A percentile compares a stretch with the other conserved stretches of the same genome.
Conservation (phyloP, 768 basidiomycete genomes). For the Dacryopinax primogenitus region DNA sequence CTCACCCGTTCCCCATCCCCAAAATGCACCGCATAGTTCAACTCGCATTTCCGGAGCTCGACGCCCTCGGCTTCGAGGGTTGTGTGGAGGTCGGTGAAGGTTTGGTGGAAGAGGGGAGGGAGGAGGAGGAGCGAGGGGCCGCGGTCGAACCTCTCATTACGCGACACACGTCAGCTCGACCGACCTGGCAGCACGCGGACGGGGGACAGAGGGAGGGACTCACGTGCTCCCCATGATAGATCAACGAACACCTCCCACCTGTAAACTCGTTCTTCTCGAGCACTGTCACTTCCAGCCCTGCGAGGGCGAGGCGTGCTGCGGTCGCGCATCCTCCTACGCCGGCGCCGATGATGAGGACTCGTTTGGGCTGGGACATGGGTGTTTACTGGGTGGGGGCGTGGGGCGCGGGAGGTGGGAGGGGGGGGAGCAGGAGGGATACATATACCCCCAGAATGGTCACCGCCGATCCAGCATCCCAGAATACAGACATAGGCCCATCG, state of each 20-base stretch:
- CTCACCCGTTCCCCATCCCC: slow-evolving; percentile 30
- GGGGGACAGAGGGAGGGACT: not conserved
- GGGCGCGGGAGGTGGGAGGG: no score
- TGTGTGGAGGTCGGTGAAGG: slow-evolving; percentile 30
- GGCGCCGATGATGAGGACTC: slow-evolving; percentile 25
- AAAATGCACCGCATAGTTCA: slow-evolving; percentile 33
- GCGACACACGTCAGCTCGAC: not conserved
- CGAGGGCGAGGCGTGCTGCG: slow-evolving; percentile 31
- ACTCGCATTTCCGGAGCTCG: slow-evolving; percentile 31
- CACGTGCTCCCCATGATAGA: slow-evolving; percentile 22
- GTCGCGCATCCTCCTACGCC: slow-evolving; percentile 31
- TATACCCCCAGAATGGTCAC: no score
- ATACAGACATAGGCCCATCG: no score
- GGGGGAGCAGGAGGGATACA: no score
- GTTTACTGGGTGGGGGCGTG: not conserved
- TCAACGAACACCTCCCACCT: slow-evolving; percentile 32
- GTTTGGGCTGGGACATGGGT: not conserved
- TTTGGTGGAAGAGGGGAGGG: slow-evolving; percentile 28
- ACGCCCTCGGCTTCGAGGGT: slow-evolving; percentile 26
- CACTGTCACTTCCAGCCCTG: slow-evolving; percentile 30
- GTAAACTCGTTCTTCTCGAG: slow-evolving; percentile 33
- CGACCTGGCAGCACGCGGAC: not conserved
- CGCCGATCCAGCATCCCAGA: no score
- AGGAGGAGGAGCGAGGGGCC: slow-evolving; percentile 28
- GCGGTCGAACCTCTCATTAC: slow-evolving; percentile 31